phyloP scores from a whole-genome alignment of 1,139 yeast genomes.

The Suhomyces maxii region DNA sequence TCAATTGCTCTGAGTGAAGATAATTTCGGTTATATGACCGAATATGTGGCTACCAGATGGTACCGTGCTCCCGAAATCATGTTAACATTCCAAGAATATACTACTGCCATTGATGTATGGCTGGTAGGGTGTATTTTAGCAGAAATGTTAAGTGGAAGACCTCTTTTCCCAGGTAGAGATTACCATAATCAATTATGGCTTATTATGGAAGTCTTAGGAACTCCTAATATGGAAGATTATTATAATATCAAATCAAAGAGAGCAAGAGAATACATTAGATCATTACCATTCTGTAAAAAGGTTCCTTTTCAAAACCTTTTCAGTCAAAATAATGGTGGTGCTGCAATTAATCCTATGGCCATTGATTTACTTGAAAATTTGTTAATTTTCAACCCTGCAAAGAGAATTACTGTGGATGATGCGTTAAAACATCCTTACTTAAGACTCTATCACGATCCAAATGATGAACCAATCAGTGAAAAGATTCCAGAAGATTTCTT shows the following conservation, averaged over 20 bases:
- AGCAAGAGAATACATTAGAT: slow-evolving; percentile 81
- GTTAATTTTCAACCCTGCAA: slow-evolving; percentile 76
- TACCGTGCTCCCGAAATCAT: slow-evolving; percentile 96
- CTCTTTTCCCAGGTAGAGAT: slow-evolving; percentile 92
- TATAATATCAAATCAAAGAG: slow-evolving; percentile 76
- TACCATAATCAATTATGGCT: slow-evolving; percentile 86
- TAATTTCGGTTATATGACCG: slow-evolving; percentile 81
- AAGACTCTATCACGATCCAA: slow-evolving; percentile 73
- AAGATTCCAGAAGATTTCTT: slow-evolving; percentile 79
- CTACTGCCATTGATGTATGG: slow-evolving; percentile 96
- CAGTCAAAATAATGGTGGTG: slow-evolving; percentile 13
- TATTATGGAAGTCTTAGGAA: slow-evolving; percentile 86
- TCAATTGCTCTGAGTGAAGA: slow-evolving; percentile 49
- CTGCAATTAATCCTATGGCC: slow-evolving; percentile 59
- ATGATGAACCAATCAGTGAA: slow-evolving; percentile 77
- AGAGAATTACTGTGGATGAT: slow-evolving; percentile 75
- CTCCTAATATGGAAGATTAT: slow-evolving; percentile 83
- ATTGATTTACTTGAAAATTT: slow-evolving; percentile 74
- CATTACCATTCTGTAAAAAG: slow-evolving; percentile 65
- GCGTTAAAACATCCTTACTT: slow-evolving; percentile 85
- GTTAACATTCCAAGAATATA: slow-evolving; percentile 90
- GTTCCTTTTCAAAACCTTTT: slow-evolving; percentile 43
- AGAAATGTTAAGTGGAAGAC: slow-evolving; percentile 83
- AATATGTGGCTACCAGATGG: slow-evolving; percentile 97
- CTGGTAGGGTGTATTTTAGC: slow-evolving; percentile 95